phyloP scores from a whole-genome alignment of 2,329 filamentous ascomycete species.

The Penicillium capsulatum region DNA sequence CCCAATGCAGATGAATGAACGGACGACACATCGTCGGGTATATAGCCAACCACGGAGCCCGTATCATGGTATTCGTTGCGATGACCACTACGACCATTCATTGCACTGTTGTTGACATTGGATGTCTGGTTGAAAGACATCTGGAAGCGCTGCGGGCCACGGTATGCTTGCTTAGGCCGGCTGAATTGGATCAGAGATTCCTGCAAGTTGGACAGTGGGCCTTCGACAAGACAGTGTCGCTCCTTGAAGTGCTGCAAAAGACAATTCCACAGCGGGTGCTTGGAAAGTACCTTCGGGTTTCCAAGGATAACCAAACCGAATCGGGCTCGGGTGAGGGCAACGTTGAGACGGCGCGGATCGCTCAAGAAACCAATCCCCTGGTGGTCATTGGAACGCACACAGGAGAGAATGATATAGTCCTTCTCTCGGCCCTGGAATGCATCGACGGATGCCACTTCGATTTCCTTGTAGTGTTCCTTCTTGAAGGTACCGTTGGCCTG shows the following conservation, averaged over 20 bases:
- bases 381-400: constrained; percentile 96
- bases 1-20: constrained; percentile 89
- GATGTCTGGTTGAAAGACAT: constrained; percentile 68
- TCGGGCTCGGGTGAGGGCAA: constrained; percentile 93
- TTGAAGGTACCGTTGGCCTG: constrained; percentile 95
- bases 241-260: constrained; percentile 96
- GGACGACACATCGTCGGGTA: constrained; percentile 94
- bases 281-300: constrained; percentile 94
- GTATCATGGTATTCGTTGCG: constrained; percentile 63
- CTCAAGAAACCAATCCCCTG: constrained; percentile 99
- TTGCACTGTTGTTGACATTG: constrained; percentile 53
- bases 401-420: constrained; percentile 97
- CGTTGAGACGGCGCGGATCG: constrained; percentile 93
- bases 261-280: constrained; percentile 97
- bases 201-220: constrained; percentile 91
- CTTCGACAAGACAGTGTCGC: constrained; percentile 90
- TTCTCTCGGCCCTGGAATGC: constrained; percentile 99
- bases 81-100: constrained; percentile 49
- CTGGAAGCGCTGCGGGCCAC: constrained; percentile 81
- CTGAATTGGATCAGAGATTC: constrained; percentile 92
- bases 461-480: constrained; percentile 97
- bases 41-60: constrained; percentile 88
- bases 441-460: constrained; percentile 96
- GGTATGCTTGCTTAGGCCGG: constrained; percentile 86
- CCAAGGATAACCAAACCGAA: constrained; percentile 94